These are phyloP conservation scores for Ophiocordyceps australis DNA, from an alignment of 2,329 filamentous ascomycete genomes.

Conservation along the genomic window DNA sequence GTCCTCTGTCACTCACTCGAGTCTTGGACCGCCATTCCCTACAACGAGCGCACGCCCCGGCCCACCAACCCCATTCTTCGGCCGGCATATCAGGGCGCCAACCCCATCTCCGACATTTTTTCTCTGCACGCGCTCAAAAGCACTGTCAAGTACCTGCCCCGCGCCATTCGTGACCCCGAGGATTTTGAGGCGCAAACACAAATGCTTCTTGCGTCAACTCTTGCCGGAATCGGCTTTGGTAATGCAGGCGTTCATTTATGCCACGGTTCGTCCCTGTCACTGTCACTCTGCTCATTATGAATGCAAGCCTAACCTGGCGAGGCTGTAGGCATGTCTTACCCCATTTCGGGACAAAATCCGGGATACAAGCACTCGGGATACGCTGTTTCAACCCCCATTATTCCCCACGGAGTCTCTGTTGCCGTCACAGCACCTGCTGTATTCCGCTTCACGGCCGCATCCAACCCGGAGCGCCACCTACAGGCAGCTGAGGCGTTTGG, in stretches of 20 bases:
- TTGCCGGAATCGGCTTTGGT: slow-evolving; percentile 91
- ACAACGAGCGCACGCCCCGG: slow-evolving; percentile 65
- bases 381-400: slow-evolving; percentile 55
- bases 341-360: slow-evolving; percentile 88
- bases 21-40: slow-evolving; percentile 95
- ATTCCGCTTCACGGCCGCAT: slow-evolving; percentile 81
- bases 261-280: slow-evolving; percentile 25
- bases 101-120: slow-evolving; percentile 96
- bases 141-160: slow-evolving; percentile 83
- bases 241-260: slow-evolving; percentile 86
- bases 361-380: slow-evolving; percentile 83
- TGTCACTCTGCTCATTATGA: slow-evolving; percentile 1
- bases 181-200: slow-evolving; percentile 85
- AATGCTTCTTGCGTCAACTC: slow-evolving; percentile 87
- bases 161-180: slow-evolving; percentile 72
- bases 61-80: slow-evolving; percentile 79
- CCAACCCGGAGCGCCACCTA: slow-evolving; percentile 83
- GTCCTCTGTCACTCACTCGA: slow-evolving; percentile 92
- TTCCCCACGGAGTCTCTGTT: slow-evolving; percentile 90
- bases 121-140: slow-evolving; percentile 67
- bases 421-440: slow-evolving; percentile 87
- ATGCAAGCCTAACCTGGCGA: no score
- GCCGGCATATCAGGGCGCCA: slow-evolving; percentile 91
- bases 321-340: slow-evolving; percentile 75
- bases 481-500: slow-evolving; percentile 81